Conservation (phyloP, 768 basidiomycete species). For the Neoboletus magnificus region DNA sequence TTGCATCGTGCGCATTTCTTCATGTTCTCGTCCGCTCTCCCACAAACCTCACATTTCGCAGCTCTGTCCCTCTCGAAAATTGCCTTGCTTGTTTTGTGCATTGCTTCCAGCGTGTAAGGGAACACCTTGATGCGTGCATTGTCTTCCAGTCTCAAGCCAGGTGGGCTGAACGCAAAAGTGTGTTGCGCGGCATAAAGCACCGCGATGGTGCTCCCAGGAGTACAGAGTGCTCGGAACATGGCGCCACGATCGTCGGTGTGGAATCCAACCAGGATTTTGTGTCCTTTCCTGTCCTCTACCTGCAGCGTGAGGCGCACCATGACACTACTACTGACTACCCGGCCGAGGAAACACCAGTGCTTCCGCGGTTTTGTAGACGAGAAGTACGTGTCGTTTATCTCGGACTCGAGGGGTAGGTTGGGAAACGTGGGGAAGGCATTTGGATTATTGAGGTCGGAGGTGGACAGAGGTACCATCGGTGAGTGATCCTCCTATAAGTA, state of each 20-base stretch:
- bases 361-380: slow-evolving; percentile 25
- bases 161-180: slow-evolving; percentile 29
- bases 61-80: slow-evolving; percentile 19
- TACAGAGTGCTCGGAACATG: slow-evolving; percentile 19
- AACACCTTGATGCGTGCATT: slow-evolving; percentile 23
- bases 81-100: slow-evolving; percentile 23
- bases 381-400: slow-evolving; percentile 15
- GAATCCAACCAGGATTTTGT: slow-evolving; percentile 26
- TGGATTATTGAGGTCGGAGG: slow-evolving; percentile 28
- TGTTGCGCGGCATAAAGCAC: slow-evolving; percentile 32
- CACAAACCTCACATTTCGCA: slow-evolving; percentile 24
- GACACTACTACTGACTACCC: slow-evolving; percentile 21
- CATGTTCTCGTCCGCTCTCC: slow-evolving; percentile 11
- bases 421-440: slow-evolving; percentile 24
- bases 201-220: slow-evolving; percentile 29
- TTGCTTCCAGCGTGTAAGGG: slow-evolving; percentile 25
- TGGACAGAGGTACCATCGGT: slow-evolving; percentile 17
- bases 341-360: slow-evolving; percentile 32
- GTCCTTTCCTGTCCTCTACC: slow-evolving; percentile 29
- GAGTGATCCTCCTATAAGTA: neutral
- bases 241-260: slow-evolving; percentile 32
- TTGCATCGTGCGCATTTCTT: slow-evolving; percentile 30
- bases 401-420: slow-evolving; percentile 23
- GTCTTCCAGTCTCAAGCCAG: slow-evolving; percentile 29
- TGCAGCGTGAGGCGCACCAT: slow-evolving; percentile 29